Conservation (phyloP, 2,329 filamentous ascomycete species). For the Hypoxylon sp. region DNA sequence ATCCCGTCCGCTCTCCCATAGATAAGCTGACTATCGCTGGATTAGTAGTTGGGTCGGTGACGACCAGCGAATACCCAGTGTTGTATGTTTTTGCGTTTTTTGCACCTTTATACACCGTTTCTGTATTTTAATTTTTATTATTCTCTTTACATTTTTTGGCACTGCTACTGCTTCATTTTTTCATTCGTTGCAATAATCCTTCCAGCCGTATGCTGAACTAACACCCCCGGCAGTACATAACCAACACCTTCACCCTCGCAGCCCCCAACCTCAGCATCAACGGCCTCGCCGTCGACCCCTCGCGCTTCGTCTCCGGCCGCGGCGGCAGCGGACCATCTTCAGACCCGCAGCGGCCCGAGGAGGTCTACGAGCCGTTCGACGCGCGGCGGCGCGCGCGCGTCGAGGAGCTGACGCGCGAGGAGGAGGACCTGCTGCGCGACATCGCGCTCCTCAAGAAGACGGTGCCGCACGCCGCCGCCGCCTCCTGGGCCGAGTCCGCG, state of each 20-base stretch:
- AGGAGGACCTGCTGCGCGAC: constrained; percentile 70
- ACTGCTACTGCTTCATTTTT: neutral
- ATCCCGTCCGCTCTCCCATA: constrained; percentile 47
- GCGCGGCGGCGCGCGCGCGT: constrained; percentile 64
- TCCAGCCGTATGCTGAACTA: constrained; percentile 6
- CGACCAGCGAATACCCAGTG: constrained; percentile 47
- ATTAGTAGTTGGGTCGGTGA: too few relatives aligned
- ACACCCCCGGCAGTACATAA: constrained; percentile 63
- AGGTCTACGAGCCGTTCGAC: constrained; percentile 68
- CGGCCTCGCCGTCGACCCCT: constrained; percentile 59
- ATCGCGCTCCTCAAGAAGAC: constrained; percentile 67
- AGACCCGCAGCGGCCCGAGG: constrained; percentile 44
- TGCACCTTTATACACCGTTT: neutral
- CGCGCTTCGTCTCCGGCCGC: constrained; percentile 48
- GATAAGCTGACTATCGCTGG: constrained; percentile 45
- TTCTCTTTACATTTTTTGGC: neutral
- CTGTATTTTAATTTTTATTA: neutral
- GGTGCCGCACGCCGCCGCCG: constrained; percentile 57
- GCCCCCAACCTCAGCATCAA: constrained; percentile 69
- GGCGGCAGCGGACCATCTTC: neutral
- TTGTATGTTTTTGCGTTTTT: constrained; percentile 45
- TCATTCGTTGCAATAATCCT: neutral
- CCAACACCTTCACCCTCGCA: constrained; percentile 65
- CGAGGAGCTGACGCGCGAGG: constrained; percentile 66
- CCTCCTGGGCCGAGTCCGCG: constrained; percentile 52